Evolutionary conservation across 1,284 basidiomycete genomes (phyloP).

Genomic region (Moniliella sp.): DNA sequence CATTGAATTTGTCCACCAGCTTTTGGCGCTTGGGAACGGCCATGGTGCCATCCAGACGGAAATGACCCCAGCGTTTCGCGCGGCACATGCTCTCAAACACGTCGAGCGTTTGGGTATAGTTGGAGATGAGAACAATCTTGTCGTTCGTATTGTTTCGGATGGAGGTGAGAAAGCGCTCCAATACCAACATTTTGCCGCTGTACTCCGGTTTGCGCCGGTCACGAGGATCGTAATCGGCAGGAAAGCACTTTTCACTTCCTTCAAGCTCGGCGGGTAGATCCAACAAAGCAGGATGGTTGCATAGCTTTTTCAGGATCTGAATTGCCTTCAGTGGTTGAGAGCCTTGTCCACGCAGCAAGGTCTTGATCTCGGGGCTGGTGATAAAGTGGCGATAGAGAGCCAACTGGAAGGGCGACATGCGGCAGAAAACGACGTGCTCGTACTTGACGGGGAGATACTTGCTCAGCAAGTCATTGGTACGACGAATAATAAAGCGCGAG

Average conservation of each 20-base stretch:
- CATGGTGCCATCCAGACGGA: constrained; percentile 84
- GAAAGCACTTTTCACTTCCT: constrained; percentile 63
- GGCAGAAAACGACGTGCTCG: constrained; percentile 94
- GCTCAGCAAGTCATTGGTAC: constrained; percentile 86
- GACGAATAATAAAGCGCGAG: constrained; percentile 84
- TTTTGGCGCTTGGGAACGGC: constrained; percentile 82
- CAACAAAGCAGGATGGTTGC: constrained; percentile 86
- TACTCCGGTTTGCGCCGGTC: constrained; percentile 22
- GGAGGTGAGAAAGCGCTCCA: constrained; percentile 43
- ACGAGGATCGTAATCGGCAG: constrained; percentile 52
- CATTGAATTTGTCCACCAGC: constrained; percentile 88
- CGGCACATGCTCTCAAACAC: constrained; percentile 38
- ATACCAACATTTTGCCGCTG: constrained; percentile 50
- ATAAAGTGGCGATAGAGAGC: constrained; percentile 79
- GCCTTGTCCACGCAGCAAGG: constrained; percentile 63
- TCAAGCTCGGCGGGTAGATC: constrained; percentile 65
- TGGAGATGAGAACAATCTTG: constrained; percentile 95
- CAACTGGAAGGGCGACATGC: constrained; percentile 66
- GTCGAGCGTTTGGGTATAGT: constrained; percentile 92
- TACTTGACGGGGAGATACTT: constrained; percentile 98
- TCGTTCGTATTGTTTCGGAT: constrained; percentile 40
- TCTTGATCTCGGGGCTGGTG: constrained; percentile 77
- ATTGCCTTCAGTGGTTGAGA: constrained; percentile 95
- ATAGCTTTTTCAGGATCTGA: constrained; percentile 83
- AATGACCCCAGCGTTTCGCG: constrained; percentile 57